A percentile compares a stretch with the other conserved stretches of the same genome.
These are phyloP conservation scores for Handroanthus guayacan DNA, from an alignment of 257 asterid species.

Conservation along the genomic window DNA sequence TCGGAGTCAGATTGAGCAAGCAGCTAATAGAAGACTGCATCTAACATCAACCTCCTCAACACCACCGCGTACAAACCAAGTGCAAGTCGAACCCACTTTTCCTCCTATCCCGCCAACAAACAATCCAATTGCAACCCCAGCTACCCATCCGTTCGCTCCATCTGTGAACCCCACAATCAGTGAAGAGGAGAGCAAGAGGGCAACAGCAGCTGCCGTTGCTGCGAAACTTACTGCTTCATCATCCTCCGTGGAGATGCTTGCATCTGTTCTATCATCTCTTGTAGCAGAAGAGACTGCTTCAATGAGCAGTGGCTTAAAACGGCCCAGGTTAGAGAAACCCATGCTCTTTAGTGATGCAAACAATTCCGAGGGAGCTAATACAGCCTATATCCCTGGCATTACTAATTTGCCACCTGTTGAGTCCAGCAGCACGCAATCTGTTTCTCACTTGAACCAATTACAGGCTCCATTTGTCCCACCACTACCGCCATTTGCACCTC, in stretches of 20 bases:
- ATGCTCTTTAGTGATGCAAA: constrained; percentile 46
- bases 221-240: constrained; percentile 90
- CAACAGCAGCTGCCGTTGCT: constrained; percentile 91
- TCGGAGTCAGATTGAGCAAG: constrained; percentile 62
- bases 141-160: constrained; percentile 45
- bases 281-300: constrained; percentile 95
- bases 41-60: constrained; percentile 49
- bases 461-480: constrained; percentile 51
- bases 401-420: too few relatives aligned
- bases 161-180: constrained; percentile 43
- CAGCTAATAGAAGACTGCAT: constrained; percentile 53
- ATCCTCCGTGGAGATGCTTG: constrained; percentile 93
- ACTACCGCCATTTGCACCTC: constrained; percentile 52
- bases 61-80: constrained; percentile 38
- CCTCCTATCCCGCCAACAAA: constrained; percentile 45
- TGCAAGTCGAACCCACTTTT: constrained; percentile 42
- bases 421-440: too few relatives aligned
- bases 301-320: constrained; percentile 69
- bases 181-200: constrained; percentile 82
- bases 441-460: constrained; percentile 47
- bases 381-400: constrained; percentile 41
- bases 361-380: constrained; percentile 56
- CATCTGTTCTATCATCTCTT: constrained; percentile 84
- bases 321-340: constrained; percentile 69
- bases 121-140: constrained; percentile 42